Evolutionary conservation across 108 stramenopile genomes (phyloP).

Genomic region (Stephanodiscus triporus): DNA sequence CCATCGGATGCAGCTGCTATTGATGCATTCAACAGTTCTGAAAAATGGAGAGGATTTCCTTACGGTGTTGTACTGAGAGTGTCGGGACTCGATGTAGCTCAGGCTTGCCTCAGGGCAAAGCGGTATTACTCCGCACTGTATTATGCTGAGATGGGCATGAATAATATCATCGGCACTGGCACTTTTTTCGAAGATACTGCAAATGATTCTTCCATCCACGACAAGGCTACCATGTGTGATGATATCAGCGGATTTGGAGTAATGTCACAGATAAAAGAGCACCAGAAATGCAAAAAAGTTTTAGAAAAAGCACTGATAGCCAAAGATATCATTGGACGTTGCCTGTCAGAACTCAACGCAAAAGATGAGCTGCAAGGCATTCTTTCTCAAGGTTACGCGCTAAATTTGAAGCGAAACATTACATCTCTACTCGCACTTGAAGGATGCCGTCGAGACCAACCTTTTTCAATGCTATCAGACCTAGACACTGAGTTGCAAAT

Average conservation of each 20-base stretch:
- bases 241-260: constrained; percentile 50
- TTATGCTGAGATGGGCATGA: constrained; percentile 61
- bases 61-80: constrained; percentile 69
- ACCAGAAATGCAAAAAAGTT: constrained; percentile 19
- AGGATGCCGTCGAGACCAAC: constrained; percentile 22
- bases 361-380: constrained; percentile 59
- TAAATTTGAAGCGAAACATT: constrained; percentile 57
- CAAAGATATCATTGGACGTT: constrained; percentile 49
- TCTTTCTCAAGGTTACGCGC: constrained; percentile 48
- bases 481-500: constrained; percentile 27
- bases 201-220: constrained; percentile 17
- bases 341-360: constrained; percentile 56
- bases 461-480: constrained; percentile 31
- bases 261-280: constrained; percentile 1
- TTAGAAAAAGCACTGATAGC: constrained; percentile 43
- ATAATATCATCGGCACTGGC: constrained; percentile 51
- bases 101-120: constrained; percentile 60
- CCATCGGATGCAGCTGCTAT: not conserved
- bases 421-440: constrained; percentile 29
- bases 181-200: constrained; percentile 45
- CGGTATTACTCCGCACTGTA: constrained; percentile 68
- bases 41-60: constrained; percentile 70
- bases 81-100: constrained; percentile 64
- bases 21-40: not conserved
- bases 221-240: constrained; percentile 9